Conservation (phyloP, 106 monocot species). For the Triglochin maritima region DNA sequence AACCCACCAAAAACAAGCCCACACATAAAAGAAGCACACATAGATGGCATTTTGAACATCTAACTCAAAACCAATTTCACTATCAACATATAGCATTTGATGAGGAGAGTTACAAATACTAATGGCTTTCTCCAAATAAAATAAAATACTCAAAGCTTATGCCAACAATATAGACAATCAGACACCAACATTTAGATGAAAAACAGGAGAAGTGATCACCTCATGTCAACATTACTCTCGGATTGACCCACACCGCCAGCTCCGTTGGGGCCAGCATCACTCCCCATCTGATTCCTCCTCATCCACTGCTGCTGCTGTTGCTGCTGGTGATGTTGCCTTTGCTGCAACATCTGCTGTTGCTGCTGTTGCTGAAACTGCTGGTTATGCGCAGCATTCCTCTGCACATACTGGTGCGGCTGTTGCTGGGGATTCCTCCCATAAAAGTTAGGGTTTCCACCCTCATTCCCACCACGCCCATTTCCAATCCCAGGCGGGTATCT, state of each 20-base stretch:
- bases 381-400: slow-evolving; percentile 9
- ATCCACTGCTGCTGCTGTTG: slow-evolving; percentile 67
- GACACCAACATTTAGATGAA: not conserved
- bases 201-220: slow-evolving; percentile 11
- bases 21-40: too few relatives aligned
- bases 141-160: too few relatives aligned
- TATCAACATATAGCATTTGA: too few relatives aligned
- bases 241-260: slow-evolving; percentile 8
- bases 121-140: too few relatives aligned
- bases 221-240: slow-evolving; percentile 27
- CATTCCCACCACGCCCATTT: slow-evolving; percentile 28
- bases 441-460: slow-evolving; percentile 20
- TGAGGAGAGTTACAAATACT: too few relatives aligned
- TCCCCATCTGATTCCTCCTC: slow-evolving; percentile 47
- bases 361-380: slow-evolving; percentile 20
- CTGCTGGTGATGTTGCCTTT: slow-evolving; percentile 10
- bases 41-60: too few relatives aligned
- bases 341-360: slow-evolving; percentile 6
- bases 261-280: slow-evolving; percentile 16
- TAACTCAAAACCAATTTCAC: too few relatives aligned
- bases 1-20: too few relatives aligned
- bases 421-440: slow-evolving; percentile 22
- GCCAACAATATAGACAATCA: too few relatives aligned
- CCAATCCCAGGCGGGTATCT: slow-evolving; percentile 52
- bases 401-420: slow-evolving; percentile 34